Base-by-base conservation (phyloP, 352 stramenopile genomes). In the Phytopythium ostracodes region DNA sequence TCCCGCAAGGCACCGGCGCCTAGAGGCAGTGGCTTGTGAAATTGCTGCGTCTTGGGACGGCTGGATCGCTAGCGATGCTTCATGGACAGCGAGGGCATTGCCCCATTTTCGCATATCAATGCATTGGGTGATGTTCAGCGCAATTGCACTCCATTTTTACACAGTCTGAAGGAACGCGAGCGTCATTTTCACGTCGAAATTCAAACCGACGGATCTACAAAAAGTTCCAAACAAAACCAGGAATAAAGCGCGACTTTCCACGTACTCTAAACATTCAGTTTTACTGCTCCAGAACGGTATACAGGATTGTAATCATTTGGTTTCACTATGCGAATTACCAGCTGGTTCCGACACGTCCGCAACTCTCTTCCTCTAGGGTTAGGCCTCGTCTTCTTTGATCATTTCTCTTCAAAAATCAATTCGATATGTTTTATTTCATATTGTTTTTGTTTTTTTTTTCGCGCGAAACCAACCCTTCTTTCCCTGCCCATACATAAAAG, bases 381-480 rank as follows among this genome's bases (percentile, higher is more conserved):
- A 44, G 40, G 40, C 9, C 17, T 44, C 40, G 3, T 22, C 40
- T 12, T 14, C 10, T 38, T 14, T 38, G 14, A 38, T 15, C 33
- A 0, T 17, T 8, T 52, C 33, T 52, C n/a, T 52, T n/a, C 7
- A 33, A 3, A 33, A 33, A 33, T 33, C 29, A 33, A 33, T 33
- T 33, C 29, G 46, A 31, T 10, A 52, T 18, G 0, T 17, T 27
- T 52, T 52, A 18, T 31, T 33, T 17, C n/a, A 8, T 25, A 20
- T 25, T 62, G 2, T 35, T 53, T 63, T 64, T 46, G n/a, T 25
- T 29, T 25, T 62, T 2, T 35, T 53, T 63, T 64, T 46, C 56
- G 57, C 68, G 57, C 38, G 58, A 68, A 71, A 65, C 17, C 5
- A n/a, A 27, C 12, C 31, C 56, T 60, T 62, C 56, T 60, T 62